Conservation (phyloP, 1,139 yeast species). For the Lizanozyma gosingica region DNA sequence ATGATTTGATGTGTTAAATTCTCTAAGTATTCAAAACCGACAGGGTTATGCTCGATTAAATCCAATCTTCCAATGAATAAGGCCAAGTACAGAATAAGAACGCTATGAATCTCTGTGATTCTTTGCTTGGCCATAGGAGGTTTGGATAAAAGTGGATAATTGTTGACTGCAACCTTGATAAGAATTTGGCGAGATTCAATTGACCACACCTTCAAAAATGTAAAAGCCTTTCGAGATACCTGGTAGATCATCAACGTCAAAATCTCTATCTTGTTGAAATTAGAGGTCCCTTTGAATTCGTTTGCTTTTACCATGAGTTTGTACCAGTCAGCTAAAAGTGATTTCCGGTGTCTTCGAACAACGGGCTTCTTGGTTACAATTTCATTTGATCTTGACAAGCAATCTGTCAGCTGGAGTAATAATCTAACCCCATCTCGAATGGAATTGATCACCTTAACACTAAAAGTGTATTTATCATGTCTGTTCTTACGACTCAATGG, state of each 20-base stretch:
- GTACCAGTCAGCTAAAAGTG: slow-evolving; percentile 84
- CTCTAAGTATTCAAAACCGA: slow-evolving; percentile 62
- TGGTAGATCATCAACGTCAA: slow-evolving; percentile 67
- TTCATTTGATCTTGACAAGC: slow-evolving; percentile 76
- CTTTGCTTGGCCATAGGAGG: slow-evolving; percentile 69
- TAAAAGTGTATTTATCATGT: slow-evolving; percentile 35
- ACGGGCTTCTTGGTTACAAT: slow-evolving; percentile 63
- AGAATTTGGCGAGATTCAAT: slow-evolving; percentile 35
- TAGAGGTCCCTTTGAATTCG: slow-evolving; percentile 67
- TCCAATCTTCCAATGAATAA: slow-evolving; percentile 65
- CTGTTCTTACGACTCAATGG: slow-evolving; percentile 47
- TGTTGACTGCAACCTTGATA: slow-evolving; percentile 4
- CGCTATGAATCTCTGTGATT: slow-evolving; percentile 64
- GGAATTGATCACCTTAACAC: slow-evolving; percentile 32
- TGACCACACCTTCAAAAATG: slow-evolving; percentile 71
- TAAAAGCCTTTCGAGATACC: slow-evolving; percentile 63
- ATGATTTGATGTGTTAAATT: slow-evolving; percentile 61
- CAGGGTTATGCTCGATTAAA: slow-evolving; percentile 61
- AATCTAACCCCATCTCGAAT: slow-evolving; percentile 79
- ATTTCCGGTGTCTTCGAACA: slow-evolving; percentile 68
- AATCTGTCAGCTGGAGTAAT: slow-evolving; percentile 67
- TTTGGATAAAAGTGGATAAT: slow-evolving; percentile 32
- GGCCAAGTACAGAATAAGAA: slow-evolving; percentile 63
- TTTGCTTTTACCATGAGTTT: slow-evolving; percentile 81
- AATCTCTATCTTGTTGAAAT: slow-evolving; percentile 56